Percentiles rank a stretch among this genome's conserved stretches.
These are phyloP conservation scores for Aureobasidium zeae DNA, from an alignment of 2,329 filamentous ascomycete species.

Conservation along the genomic window DNA sequence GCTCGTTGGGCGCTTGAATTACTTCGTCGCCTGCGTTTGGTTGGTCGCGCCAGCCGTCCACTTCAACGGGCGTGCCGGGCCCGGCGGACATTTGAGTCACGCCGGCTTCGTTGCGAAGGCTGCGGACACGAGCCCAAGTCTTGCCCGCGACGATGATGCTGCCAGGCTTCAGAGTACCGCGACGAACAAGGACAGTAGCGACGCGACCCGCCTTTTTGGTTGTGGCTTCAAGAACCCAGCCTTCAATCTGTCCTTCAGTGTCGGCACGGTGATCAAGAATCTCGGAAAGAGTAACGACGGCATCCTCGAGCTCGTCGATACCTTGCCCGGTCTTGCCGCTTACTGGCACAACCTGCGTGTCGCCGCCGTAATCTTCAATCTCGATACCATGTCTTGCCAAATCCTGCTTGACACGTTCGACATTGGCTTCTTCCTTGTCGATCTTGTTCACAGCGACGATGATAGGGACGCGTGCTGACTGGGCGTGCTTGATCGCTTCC, in stretches of 20 bases:
- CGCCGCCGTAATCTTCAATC: constrained; percentile 89
- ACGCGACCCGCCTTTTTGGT: constrained; percentile 77
- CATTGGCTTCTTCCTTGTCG: constrained; percentile 73
- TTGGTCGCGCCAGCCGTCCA: constrained; percentile 88
- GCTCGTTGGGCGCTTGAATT: constrained; percentile 71
- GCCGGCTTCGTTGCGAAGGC: constrained; percentile 77
- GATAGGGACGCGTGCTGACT: constrained; percentile 77
- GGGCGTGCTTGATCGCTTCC: constrained; percentile 91
- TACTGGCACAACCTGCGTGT: constrained; percentile 83
- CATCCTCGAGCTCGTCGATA: constrained; percentile 88
- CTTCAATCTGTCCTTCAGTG: constrained; percentile 66
- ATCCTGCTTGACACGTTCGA: constrained; percentile 81
- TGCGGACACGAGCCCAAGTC: constrained; percentile 79
- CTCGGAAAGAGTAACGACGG: constrained; percentile 74
- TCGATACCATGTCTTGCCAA: constrained; percentile 75
- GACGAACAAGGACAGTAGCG: constrained; percentile 79
- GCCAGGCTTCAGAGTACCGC: constrained; percentile 72
- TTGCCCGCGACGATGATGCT: constrained; percentile 80
- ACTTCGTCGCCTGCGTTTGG: constrained; percentile 81
- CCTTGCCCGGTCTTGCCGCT: constrained; percentile 90
- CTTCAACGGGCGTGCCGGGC: constrained; percentile 82
- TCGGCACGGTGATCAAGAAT: constrained; percentile 85
- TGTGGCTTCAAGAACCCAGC: constrained; percentile 87
- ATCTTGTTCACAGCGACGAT: constrained; percentile 98
- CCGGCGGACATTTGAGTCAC: constrained; percentile 60